Evolutionary conservation across 2,329 filamentous ascomycete genomes (phyloP), one percentile per base, ranked within the genome.

Genomic region (Alternaria dauci): DNA sequence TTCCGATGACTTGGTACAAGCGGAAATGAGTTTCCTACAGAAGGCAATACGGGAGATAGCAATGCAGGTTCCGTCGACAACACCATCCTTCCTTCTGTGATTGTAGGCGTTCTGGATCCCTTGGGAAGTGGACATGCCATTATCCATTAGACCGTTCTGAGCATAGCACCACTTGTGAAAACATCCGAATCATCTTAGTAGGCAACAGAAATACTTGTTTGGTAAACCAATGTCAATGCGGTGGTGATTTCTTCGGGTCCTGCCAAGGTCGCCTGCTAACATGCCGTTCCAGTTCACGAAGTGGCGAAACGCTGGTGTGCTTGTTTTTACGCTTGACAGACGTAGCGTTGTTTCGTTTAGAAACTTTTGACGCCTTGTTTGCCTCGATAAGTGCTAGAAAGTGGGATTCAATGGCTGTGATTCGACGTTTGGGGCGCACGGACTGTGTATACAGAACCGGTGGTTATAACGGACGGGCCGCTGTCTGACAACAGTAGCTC

Each of bases 391-490:
- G 46, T 48, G 30, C 14, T 36, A 36, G 18, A 25, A 36, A n/a
- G 30, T 25, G 46, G 30, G 34, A 7, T 48, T 48, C 12, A 20
- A 48, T 36, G 46, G 46, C 12, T 48, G 46, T 48, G 46, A 48
- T 48, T 48, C 46, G 46, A 34, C 32, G 30, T 16, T 36, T 2
- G 8, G 18, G 11, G 46, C 16, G 46, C 46, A 48, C 46, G 46
- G 46, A 48, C 46, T 34, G 32, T 20, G 46, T 34, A 34, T 48
- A 34, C 30, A 48, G 46, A 34, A 34, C 46, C 46, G 46, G 46
- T 48, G 46, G 46, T 48, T 48, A 48, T 48, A 34, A 48, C 46
- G 30, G 30, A 36, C 30, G 46, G 46, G 46, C 46, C 46, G 46
- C 46, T 48, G 30, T 48, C 44, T 48, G 28, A 32, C 44, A 48